Conservation (phyloP, 1,284 basidiomycete species). For the Cryptococcus hybrid region DNA sequence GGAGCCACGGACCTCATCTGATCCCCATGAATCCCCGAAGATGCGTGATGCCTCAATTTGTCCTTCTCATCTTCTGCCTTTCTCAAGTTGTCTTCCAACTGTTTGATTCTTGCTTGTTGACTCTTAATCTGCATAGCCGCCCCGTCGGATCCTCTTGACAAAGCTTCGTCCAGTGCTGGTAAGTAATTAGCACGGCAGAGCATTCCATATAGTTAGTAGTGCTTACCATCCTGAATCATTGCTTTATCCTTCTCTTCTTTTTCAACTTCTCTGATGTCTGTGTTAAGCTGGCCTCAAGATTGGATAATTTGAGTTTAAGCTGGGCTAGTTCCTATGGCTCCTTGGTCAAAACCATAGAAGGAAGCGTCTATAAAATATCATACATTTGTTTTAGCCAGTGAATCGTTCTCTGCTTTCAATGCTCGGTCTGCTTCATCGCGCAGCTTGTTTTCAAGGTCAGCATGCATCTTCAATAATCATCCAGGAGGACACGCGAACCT, state of each 20-base stretch:
- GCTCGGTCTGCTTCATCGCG: slow-evolving; percentile 34
- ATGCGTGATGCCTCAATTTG: slow-evolving; percentile 13
- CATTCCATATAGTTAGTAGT: background rate
- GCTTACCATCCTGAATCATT: slow-evolving; percentile 38
- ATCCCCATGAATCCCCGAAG: slow-evolving; percentile 8
- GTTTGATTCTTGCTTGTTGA: slow-evolving; percentile 22
- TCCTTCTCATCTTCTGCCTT: slow-evolving; percentile 26
- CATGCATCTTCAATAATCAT: background rate
- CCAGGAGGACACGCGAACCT: slow-evolving; percentile 19
- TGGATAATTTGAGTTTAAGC: slow-evolving; percentile 34
- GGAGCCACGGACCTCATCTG: slow-evolving; percentile 14
- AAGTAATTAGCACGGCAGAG: background rate
- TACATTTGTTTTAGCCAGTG: slow-evolving; percentile 19
- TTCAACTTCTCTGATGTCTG: slow-evolving; percentile 24
- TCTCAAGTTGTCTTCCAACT: slow-evolving; percentile 29
- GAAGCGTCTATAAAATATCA: background rate
- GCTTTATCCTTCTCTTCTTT: slow-evolving; percentile 36
- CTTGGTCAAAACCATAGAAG: background rate
- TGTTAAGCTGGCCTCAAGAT: slow-evolving; percentile 36
- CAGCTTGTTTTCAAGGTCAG: slow-evolving; percentile 13
- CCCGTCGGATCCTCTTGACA: slow-evolving; percentile 10
- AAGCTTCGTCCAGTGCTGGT: slow-evolving; percentile 13
- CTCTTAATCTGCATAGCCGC: slow-evolving; percentile 9
- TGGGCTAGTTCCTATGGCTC: slow-evolving; percentile 31
- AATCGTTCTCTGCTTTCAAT: slow-evolving; percentile 26